A percentile compares a stretch with the other conserved stretches of the same genome.
These are phyloP conservation scores for Colletotrichum salicis DNA, from an alignment of 2,329 filamentous ascomycete genomes.

Conservation along the genomic window DNA sequence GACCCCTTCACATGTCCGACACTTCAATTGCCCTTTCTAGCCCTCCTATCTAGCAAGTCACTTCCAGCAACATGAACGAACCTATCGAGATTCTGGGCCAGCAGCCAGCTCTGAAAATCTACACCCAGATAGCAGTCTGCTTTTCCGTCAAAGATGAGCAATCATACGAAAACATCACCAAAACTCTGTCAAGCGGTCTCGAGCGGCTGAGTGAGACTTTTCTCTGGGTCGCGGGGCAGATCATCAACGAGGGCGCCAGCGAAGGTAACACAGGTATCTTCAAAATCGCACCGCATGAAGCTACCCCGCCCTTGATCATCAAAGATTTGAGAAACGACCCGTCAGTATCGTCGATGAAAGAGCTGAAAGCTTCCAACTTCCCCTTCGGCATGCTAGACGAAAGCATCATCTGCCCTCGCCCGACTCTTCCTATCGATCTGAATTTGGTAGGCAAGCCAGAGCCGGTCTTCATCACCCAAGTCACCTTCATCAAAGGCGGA, in stretches of 20 bases:
- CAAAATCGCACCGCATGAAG: constrained; percentile 50
- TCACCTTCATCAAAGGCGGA: constrained; percentile 51
- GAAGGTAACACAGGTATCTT: constrained; percentile 45
- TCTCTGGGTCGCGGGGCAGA: constrained; percentile 59
- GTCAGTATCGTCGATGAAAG: constrained; percentile 49
- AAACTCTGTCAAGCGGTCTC: constrained; percentile 49
- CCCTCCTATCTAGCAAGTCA: neutral
- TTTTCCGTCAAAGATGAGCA: constrained; percentile 45
- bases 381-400: constrained; percentile 62
- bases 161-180: constrained; percentile 41
- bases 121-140: constrained; percentile 57
- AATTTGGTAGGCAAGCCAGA: neutral
- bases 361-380: constrained; percentile 50
- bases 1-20: no score
- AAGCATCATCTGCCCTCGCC: constrained; percentile 45
- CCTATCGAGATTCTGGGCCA: constrained; percentile 55
- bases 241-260: constrained; percentile 47
- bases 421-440: constrained; percentile 23
- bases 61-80: constrained; percentile 3
- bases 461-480: constrained; percentile 26
- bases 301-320: constrained; percentile 49
- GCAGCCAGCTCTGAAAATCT: constrained; percentile 52
- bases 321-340: constrained; percentile 54
- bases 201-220: constrained; percentile 50
- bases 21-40: no score